These are phyloP conservation scores for Didymosphaeria variabile DNA, from an alignment of 2,329 filamentous ascomycete species.

Conservation along the genomic window DNA sequence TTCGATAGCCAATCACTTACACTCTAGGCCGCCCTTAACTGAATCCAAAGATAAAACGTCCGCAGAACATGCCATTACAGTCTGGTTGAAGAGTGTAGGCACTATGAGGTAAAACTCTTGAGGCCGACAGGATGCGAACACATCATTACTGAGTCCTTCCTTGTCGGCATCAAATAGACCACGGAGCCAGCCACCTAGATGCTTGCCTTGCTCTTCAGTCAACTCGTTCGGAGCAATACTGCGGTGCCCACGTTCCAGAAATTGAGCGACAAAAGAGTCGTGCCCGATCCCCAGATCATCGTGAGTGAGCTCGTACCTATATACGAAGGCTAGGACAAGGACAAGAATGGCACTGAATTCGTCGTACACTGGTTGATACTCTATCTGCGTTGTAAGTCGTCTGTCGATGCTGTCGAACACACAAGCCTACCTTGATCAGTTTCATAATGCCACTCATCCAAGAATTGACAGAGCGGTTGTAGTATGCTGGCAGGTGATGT, in stretches of 20 bases:
- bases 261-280: constrained; percentile 74
- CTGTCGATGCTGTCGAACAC: not conserved
- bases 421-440: constrained; percentile 70
- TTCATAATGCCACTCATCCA: constrained; percentile 83
- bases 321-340: constrained; percentile 76
- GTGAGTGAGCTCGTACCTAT: constrained; percentile 74
- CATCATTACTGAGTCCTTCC: constrained; percentile 79
- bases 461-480: constrained; percentile 75
- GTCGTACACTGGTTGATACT: constrained; percentile 86
- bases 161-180: constrained; percentile 73
- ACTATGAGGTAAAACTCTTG: constrained; percentile 84
- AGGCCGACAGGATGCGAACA: constrained; percentile 82
- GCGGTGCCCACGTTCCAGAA: constrained; percentile 68
- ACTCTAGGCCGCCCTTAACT: constrained; percentile 79
- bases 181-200: constrained; percentile 78
- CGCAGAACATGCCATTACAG: constrained; percentile 73
- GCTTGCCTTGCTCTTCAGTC: constrained; percentile 69
- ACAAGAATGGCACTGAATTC: constrained; percentile 83
- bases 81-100: constrained; percentile 79
- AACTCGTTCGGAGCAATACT: constrained; percentile 68
- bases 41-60: constrained; percentile 73
- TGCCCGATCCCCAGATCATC: constrained; percentile 70
- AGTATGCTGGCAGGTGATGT: constrained; percentile 74
- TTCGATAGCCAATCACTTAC: constrained; percentile 56
- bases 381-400: constrained; percentile 57